Conservation (phyloP, 2,329 filamentous ascomycete species). For the Teratosphaeria pseudoeucalypti region DNA sequence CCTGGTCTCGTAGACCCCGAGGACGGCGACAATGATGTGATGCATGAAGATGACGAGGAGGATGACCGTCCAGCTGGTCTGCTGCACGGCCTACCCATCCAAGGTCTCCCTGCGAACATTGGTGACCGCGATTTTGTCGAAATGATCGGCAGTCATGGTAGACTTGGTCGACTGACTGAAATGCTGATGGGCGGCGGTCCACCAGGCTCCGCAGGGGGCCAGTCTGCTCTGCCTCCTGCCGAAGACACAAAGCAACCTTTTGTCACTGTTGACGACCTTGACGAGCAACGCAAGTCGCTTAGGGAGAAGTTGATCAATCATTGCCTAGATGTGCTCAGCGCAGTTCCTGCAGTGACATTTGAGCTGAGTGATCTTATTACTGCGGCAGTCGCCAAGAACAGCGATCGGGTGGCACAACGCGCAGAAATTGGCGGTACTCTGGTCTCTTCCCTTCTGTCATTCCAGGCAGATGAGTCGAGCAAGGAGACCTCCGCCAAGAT, state of each 20-base stretch:
- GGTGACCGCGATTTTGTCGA: conserved; percentile 14
- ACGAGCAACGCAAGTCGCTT: conserved; percentile 62
- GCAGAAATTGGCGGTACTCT: conserved; percentile 74
- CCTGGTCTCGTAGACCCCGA: background rate
- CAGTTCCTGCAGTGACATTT: conserved; percentile 79
- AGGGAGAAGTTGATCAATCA: conserved; percentile 74
- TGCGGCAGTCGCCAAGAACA: conserved; percentile 55
- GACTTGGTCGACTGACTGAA: conserved; percentile 4
- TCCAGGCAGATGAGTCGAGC: conserved; percentile 41
- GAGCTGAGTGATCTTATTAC: conserved; percentile 81
- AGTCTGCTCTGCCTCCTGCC: conserved; percentile 2
- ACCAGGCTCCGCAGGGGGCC: background rate
- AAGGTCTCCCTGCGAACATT: conserved; percentile 13
- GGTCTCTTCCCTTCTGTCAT: conserved; percentile 67
- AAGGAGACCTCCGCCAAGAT: conserved; percentile 57
- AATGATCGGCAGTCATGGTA: conserved; percentile 8
- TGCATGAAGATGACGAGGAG: conserved; percentile 13
- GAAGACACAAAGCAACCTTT: conserved; percentile 27
- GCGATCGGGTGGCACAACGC: conserved; percentile 48
- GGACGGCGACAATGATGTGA: conserved; percentile 9
- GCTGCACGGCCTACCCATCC: conserved; percentile 7
- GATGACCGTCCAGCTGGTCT: background rate
- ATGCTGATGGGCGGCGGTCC: conserved; percentile 2
- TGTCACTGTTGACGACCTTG: conserved; percentile 66
- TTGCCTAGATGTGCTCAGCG: conserved; percentile 79